phyloP scores from a whole-genome alignment of 169 alveolate species.

The Eimeria acervulina region DNA sequence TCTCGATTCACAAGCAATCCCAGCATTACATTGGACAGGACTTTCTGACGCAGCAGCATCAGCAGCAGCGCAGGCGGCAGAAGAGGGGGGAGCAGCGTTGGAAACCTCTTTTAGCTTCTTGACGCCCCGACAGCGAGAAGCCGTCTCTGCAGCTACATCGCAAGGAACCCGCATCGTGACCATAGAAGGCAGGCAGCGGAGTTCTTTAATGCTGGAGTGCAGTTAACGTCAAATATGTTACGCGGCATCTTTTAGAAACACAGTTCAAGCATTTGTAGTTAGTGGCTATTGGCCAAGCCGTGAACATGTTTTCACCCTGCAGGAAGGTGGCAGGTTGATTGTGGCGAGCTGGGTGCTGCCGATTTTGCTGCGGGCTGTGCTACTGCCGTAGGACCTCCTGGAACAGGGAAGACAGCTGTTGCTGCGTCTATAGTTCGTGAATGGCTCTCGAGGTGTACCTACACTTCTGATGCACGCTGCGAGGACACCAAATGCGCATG shows the following conservation, averaged over 20 bases:
- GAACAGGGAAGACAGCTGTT: constrained; percentile 74
- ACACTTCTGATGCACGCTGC: constrained; percentile 4
- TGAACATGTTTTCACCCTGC: neutral
- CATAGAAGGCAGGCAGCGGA: constrained; percentile 45
- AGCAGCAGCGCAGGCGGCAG: constrained; percentile 14
- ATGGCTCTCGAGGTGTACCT: constrained; percentile 25
- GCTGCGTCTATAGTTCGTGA: constrained; percentile 61
- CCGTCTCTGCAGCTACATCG: constrained; percentile 67
- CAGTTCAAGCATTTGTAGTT: neutral
- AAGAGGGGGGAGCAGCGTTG: neutral
- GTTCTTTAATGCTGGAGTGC: neutral
- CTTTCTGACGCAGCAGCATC: constrained; percentile 9
- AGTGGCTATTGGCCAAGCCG: neutral
- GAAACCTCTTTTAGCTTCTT: neutral
- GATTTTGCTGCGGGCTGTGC: neutral
- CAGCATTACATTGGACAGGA: neutral
- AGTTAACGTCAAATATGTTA: neutral
- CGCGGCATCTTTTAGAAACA: neutral
- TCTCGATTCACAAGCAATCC: neutral
- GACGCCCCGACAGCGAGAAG: constrained; percentile 68
- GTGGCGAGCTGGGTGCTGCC: constrained; percentile 23
- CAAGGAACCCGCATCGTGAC: constrained; percentile 70
- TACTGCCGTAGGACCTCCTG: constrained; percentile 72
- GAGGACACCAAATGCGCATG: constrained; percentile 54
- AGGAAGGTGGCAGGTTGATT: neutral